These are phyloP conservation scores for Suillus sp. DNA, from an alignment of 768 basidiomycete species.

Conservation along the genomic window DNA sequence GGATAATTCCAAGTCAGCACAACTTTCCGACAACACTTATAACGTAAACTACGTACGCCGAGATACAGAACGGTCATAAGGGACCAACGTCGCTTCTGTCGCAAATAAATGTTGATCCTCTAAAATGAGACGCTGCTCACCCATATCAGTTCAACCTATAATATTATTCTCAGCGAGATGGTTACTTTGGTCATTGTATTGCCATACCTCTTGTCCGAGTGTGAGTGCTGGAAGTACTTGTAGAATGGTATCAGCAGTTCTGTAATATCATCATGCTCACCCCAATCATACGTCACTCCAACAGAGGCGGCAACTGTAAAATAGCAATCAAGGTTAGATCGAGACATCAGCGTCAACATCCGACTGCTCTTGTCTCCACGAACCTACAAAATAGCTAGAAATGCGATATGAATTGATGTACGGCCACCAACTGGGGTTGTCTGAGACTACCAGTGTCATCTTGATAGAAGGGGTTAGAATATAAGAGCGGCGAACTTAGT, in stretches of 20 bases:
- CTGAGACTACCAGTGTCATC: background rate
- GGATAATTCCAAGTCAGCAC: too few species aligned
- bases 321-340: too few species aligned
- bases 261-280: background rate
- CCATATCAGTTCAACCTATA: background rate
- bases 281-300: background rate
- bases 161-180: background rate
- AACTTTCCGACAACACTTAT: too few species aligned
- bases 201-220: too few species aligned
- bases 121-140: background rate
- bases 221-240: background rate
- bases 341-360: background rate
- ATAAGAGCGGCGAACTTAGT: background rate
- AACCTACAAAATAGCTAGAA: background rate
- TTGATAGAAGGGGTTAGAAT: background rate
- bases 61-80: background rate
- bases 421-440: background rate
- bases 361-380: background rate
- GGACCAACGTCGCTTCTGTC: background rate
- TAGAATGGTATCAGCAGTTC: background rate
- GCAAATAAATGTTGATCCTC: background rate
- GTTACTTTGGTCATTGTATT: too few species aligned
- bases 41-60: background rate
- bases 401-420: background rate
- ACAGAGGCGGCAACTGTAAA: background rate